Conservation (phyloP, 2,329 filamentous ascomycete species). For the Arthrinium phaeospermum region DNA sequence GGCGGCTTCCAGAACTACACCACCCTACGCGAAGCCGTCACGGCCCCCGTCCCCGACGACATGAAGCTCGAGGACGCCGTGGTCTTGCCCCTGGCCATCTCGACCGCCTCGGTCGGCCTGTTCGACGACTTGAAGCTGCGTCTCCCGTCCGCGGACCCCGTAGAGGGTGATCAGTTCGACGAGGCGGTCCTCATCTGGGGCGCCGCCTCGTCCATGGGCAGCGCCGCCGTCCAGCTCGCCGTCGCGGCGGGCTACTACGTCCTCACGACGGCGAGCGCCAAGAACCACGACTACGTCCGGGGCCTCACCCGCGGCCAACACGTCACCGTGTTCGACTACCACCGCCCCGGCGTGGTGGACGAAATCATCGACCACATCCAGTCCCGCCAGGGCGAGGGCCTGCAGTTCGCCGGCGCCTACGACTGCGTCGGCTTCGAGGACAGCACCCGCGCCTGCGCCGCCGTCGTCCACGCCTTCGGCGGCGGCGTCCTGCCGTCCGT, state of each 20-base stretch:
- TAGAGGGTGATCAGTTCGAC: no score
- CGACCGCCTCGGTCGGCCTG: conserved; percentile 34
- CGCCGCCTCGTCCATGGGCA: conserved; percentile 52
- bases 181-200: conserved; percentile 49
- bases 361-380: conserved; percentile 37
- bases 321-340: conserved; percentile 49
- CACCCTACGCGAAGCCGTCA: conserved; percentile 21
- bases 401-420: conserved; percentile 28
- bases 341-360: conserved; percentile 31
- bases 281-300: conserved; percentile 47
- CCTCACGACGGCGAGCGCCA: conserved; percentile 44
- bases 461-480: conserved; percentile 9
- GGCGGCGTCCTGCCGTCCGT: not conserved
- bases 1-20: conserved; percentile 38
- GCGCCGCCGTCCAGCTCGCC: conserved; percentile 53
- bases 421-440: conserved; percentile 28
- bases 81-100: conserved; percentile 34
- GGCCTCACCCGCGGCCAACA: conserved; percentile 43
- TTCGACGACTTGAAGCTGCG: conserved; percentile 33
- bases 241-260: conserved; percentile 51
- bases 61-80: conserved; percentile 30
- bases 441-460: not conserved
- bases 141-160: conserved; percentile 27
- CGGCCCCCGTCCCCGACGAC: conserved; percentile 27
- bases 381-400: conserved; percentile 13